Percentiles rank a stretch among this genome's conserved stretches.
Evolutionary conservation across 1,139 yeast species (phyloP).

Genomic region (Kodamaea alishanica): DNA sequence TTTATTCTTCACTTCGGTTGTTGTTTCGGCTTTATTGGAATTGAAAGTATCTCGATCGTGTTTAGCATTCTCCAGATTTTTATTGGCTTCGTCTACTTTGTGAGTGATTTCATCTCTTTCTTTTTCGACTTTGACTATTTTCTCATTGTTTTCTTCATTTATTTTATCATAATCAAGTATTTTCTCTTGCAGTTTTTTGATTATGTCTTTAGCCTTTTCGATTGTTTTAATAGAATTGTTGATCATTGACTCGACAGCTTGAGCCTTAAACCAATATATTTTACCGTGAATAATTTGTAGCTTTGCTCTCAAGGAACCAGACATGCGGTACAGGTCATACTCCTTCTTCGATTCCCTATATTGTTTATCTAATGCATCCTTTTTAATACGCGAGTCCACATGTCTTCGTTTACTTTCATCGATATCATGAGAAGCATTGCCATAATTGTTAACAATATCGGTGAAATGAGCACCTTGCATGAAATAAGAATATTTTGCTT

Average conservation of each 20-base stretch:
- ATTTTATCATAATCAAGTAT: conserved; percentile 2
- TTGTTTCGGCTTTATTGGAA: conserved; percentile 11
- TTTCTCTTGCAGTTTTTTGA: conserved; percentile 14
- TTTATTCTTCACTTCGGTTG: conserved; percentile 19
- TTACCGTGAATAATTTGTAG: conserved; percentile 54
- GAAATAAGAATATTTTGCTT: conserved; percentile 67
- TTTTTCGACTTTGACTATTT: conserved; percentile 20
- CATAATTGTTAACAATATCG: conserved; percentile 54
- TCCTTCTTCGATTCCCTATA: conserved; percentile 34
- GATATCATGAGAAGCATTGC: conserved; percentile 37
- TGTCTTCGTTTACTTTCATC: conserved; percentile 38
- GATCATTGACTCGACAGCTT: conserved; percentile 11
- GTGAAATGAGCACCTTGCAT: conserved; percentile 76
- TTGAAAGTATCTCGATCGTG: conserved; percentile 3
- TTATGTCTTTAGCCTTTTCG: conserved; percentile 18
- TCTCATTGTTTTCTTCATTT: conserved; percentile 12
- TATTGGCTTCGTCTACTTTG: conserved; percentile 13
- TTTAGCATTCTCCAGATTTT: conserved; percentile 7
- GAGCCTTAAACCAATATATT: conserved; percentile 59
- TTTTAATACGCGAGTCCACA: conserved; percentile 27
- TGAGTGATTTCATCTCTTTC: conserved; percentile 2
- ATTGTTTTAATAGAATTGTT: conserved; percentile 17
- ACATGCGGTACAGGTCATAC: conserved; percentile 39
- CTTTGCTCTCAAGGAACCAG: conserved; percentile 41
- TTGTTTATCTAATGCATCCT: conserved; percentile 25